Base-by-base conservation (phyloP, 805 yeast genomes). In the Blastobotrys chiropterorum region DNA sequence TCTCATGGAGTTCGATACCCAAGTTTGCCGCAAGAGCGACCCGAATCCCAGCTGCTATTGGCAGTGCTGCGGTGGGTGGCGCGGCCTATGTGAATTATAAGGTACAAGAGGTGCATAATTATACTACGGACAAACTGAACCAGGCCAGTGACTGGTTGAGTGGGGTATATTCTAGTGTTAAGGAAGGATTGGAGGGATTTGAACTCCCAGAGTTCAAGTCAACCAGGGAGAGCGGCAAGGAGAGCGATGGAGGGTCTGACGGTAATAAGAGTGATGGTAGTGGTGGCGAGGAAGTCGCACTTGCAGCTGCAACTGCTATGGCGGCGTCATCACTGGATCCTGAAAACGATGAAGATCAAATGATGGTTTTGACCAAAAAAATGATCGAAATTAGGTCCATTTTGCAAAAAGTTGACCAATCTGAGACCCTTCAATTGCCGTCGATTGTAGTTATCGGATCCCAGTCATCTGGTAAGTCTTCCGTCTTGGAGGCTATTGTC, bases 371-470 rank as follows among this genome's bases (percentile, higher is more conserved):
- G 56, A 95, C 99, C 5, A 81, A 90, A 59, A 96, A 90, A 67
- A 94, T 94, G 99, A 95, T 94, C 61, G 99, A 95, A 67, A 90
- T 94, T 52, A 76, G 98, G 64, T 78, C 83, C 48, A 79, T 94
- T 30, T 72, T 94, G 49, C 79, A 85, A 53, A 82, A 79, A 55
- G 81, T 94, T 15, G 94, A 89, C 60, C 82, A 84, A 52, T 72
- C 85, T 3, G 89, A 88, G 38, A 79, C 88, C 11, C 73, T 94
- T 47, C 87, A 83, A 59, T 73, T 94, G 42, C 99, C 99, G 1
- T 86, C 97, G 0, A 94, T 94, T 61, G 98, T 94, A 30, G 99
- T 94, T 2, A 81, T 94, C 56, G 99, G 99, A 0, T 92, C 98
- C 1, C 99, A 94, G 72, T 86, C 96, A 5, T 87, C 96, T 43